Evolutionary conservation across 257 asterid species (phyloP), one percentile per base, ranked within the genome.

Genomic region (Solanum etuberosum): DNA sequence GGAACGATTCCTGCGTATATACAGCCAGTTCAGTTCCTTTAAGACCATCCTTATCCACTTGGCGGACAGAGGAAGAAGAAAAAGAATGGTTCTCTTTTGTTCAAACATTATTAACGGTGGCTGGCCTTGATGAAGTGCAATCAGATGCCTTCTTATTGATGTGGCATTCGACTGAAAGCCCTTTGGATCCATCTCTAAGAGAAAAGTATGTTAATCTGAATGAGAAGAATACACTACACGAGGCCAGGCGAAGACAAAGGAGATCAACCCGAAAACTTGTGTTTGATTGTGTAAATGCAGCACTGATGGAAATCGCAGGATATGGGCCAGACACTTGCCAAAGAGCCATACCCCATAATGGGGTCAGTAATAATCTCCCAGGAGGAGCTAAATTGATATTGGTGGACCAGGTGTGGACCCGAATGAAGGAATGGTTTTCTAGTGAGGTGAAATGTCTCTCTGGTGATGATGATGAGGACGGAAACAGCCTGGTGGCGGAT

Each of bases 151-250:
- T 88, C 88, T 34, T 91, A 65, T 80, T 93, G 73, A 91, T 93
- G 84, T 96, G 97, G 98, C 94, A 95, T 91, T 93, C 98, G 0
- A 92, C 93, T 6, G 95, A 93, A 81, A 94, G 98, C 92, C 98
- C 95, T 4, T 88, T 97, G 40, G 95, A 97, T 90, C 99, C 99
- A 18, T 94, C 92, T 2, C 83, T 97, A 80, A 90, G 96, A 89
- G 97, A 97, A 77, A 94, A 88, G 83, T 97, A 93, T 84, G 85
- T 95, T 2, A 93, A 92, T 84, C 38, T 88, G 86, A 90, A 82
- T 1, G 96, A 90, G 48, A 94, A 92, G 88, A 97, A 92, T 27
- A 90, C 87, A 29, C 46, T 87, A 32, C 94, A 94, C 3, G 98
- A 93, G 91, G 97, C 97, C 57, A 93, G 88, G 86, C 88, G 94